A percentile compares a stretch with the other conserved stretches of the same genome.
These are phyloP conservation scores for Pterula multifida DNA, from an alignment of 1,284 basidiomycete species.

Conservation along the genomic window DNA sequence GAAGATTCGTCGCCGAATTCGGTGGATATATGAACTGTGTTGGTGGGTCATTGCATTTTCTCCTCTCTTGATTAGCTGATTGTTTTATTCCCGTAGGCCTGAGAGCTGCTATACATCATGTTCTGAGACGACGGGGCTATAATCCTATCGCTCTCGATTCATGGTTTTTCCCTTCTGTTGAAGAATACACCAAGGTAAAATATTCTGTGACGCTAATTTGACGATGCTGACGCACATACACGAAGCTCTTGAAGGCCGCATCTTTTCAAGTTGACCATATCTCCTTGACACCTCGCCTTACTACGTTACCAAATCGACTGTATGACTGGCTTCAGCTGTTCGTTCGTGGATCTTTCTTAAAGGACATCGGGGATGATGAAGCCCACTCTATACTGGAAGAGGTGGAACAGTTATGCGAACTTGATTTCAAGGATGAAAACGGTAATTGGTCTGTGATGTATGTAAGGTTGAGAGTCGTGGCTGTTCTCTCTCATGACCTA, in stretches of 20 bases:
- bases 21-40: conserved; percentile 66
- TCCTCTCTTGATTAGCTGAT: not conserved
- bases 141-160: conserved; percentile 56
- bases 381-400: conserved; percentile 53
- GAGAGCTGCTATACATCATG: conserved; percentile 45
- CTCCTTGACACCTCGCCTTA: conserved; percentile 55
- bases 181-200: conserved; percentile 49
- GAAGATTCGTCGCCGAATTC: conserved; percentile 65
- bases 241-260: conserved; percentile 41
- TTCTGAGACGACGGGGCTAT: conserved; percentile 39
- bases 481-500: not conserved
- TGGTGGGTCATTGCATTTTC: conserved; percentile 24
- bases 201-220: conserved; percentile 1
- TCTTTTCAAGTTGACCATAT: conserved; percentile 46
- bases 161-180: conserved; percentile 72
- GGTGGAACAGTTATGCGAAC: conserved; percentile 42
- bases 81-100: conserved; percentile 31
- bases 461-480: conserved; percentile 51
- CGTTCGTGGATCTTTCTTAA: conserved; percentile 42
- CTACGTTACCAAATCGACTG: conserved; percentile 50
- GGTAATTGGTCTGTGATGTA: conserved; percentile 67
- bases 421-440: conserved; percentile 45
- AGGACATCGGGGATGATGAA: conserved; percentile 28
- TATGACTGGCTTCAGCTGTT: conserved; percentile 66
- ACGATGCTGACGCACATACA: conserved; percentile 2